Base-by-base conservation (phyloP, 495 filamentous ascomycete species). In the Lasiosphaeris hirsuta region DNA sequence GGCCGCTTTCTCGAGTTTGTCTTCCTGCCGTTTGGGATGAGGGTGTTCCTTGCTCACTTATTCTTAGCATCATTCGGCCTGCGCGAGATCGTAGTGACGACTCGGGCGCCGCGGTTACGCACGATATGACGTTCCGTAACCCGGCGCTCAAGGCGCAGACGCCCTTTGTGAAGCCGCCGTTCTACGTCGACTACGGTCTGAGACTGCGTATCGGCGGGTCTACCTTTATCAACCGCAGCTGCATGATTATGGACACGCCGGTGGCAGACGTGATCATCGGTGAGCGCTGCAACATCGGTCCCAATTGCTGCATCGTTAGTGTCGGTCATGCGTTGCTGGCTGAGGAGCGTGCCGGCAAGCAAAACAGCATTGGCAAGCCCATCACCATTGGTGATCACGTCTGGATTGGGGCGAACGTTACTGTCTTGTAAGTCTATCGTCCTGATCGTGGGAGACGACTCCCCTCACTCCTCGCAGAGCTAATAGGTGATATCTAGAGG, bases 351-450 rank as follows among this genome's bases (percentile, higher is more conserved):
- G 53, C 56, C 9, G 57, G 53, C 3, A 57, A 64, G 36, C 60
- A 61, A n/a, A 54, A 52, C 33, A 69, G 69, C 41, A 65, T 72
- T 19, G 70, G 70, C 10, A 65, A 65, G 39, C 63, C 65, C 5
- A 62, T 75, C 14, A 65, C 58, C 4, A 69, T 75, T 17, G 69
- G 69, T 8, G 41, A 71, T 10, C 57, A 68, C 18, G 69, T 71
- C 9, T 72, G 63, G 63, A 65, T 78, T 18, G 93, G 92, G 15
- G 87, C 87, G 14, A 88, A 88, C 60, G 74, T 63, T 37, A 73
- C 68, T 13, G 63, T 72, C 18, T 40, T 72, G 69, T 70, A 18
- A 66, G 69, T 64, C 9, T 11, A 23, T 14, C 47, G 0, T 14
- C 19, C 10, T 34, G 19, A 39, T 18, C 23, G 7, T 33, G 14